Base-by-base conservation (phyloP, 441 rosid genomes). In the Theobroma grandiflorum region DNA sequence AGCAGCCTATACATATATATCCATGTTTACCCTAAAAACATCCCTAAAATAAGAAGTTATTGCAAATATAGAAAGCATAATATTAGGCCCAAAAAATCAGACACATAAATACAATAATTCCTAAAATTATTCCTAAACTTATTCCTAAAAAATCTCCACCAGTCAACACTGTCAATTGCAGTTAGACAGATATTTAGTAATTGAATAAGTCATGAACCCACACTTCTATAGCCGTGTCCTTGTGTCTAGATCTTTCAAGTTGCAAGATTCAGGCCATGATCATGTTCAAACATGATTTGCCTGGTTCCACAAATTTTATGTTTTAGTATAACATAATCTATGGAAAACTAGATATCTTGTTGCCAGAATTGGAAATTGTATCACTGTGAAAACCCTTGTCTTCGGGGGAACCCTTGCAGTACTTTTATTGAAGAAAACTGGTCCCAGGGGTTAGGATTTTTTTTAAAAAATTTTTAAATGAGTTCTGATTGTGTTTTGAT, bases 401-500 rank as follows among this genome's bases (percentile, higher is more conserved):
- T 72, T 72, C 7, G 53, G 76, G 37, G 63, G 47, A 72, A 53
- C 63, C 75, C 55, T 40, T 57, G 66, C 12, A 40, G 57, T 55
- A 40, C 20, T 10, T 73, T 55, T 38, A 38, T 40, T 57, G 35
- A 40, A 57, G 57, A 37, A 38, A 40, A 40, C 14, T 57, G 52
- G 63, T 53, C 76, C 8, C 33, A 53, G 62, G 33, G 15, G 8
- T 72, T 40, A n/a, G 18, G 38, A 42, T 20, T 35, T 76, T 67
- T 20, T 26, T 22, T 40, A 26, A 26, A 26, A 26, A 26, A 26
- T 35, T 3, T 9, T 77, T n/a, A 15, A 10, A 7, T 53, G n/a
- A 38, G 49, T 38, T 52, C 65, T 68, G 16, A 35, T 15, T 57
- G 47, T 26, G 38, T 82, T 53, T 77, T 82, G 55, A 57, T 76